These are phyloP conservation scores for Penicillium diatomitis DNA, from an alignment of 495 filamentous ascomycete genomes.

Conservation along the genomic window DNA sequence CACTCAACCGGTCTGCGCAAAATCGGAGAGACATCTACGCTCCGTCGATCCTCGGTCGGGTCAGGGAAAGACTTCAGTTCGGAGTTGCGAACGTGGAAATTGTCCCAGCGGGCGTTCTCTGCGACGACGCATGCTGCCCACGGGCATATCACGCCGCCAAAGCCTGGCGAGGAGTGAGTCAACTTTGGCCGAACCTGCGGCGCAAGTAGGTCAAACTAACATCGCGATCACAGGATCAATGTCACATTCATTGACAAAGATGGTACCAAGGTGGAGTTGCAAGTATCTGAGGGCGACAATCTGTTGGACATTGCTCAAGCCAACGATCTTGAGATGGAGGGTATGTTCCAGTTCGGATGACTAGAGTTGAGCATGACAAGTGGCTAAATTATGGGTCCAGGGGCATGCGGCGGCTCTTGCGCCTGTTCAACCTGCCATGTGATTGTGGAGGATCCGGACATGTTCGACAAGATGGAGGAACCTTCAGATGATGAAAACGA, in stretches of 20 bases:
- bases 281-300: slow-evolving; percentile 81
- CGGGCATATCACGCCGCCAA: slow-evolving; percentile 73
- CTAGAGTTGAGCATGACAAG: not conserved
- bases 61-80: slow-evolving; percentile 5
- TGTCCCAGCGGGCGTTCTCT: slow-evolving; percentile 53
- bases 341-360: slow-evolving; percentile 23
- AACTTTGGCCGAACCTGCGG: not conserved
- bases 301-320: slow-evolving; percentile 89
- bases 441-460: slow-evolving; percentile 72
- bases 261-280: slow-evolving; percentile 59
- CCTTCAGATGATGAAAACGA: slow-evolving; percentile 97
- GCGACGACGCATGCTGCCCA: slow-evolving; percentile 52
- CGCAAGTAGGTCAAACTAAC: not conserved
- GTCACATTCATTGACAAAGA: slow-evolving; percentile 96
- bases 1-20: slow-evolving; percentile 15
- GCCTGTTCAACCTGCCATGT: slow-evolving; percentile 98
- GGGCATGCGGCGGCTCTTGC: slow-evolving; percentile 90
- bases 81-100: slow-evolving; percentile 18
- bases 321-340: slow-evolving; percentile 96
- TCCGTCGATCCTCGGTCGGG: slow-evolving; percentile 5
- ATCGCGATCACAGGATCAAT: slow-evolving; percentile 50
- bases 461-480: slow-evolving; percentile 88
- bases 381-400: slow-evolving; percentile 19
- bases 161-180: slow-evolving; percentile 87
- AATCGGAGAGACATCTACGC: slow-evolving; percentile 10